Evolutionary conservation across 768 basidiomycete genomes (phyloP), one percentile per base, ranked within the genome.

Genomic region (Trametes elegans): DNA sequence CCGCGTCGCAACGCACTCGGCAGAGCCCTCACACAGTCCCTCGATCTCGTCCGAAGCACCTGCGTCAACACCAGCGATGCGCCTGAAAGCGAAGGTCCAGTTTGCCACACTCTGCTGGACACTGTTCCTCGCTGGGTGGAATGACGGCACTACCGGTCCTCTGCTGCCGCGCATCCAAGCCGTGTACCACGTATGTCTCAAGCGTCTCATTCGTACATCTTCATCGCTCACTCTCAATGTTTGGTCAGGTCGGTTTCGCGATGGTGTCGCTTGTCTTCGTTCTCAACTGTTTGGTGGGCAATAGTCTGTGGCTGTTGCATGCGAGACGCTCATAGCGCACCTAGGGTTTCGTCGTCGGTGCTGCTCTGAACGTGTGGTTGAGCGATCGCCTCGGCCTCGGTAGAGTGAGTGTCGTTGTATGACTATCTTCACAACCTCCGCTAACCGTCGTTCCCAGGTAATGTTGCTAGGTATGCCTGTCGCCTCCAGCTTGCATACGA

Each of bases 91-190:
- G n/a, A 31, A 24, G 28, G 16, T 43, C 7, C 41, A 43, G 23
- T 52, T 43, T 35, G 59, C 68, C n/a, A 67, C 83, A 1, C 68
- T 84, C 28, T 85, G 82, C 58, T 81, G 74, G 71, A 70, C 75
- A 10, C 45, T 85, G 44, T 83, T 85, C 57, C 69, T 88, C 5
- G 76, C 77, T 16, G 90, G 90, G n/a, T 92, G 88, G 88, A 89
- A 86, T 61, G 90, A 90, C 67, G 85, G 83, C 9, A 78, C 83
- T 0, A 80, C 80, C 13, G 90, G 90, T 4, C 88, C 90, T 1
- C 69, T 93, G 16, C 69, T 93, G 7, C 90, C 88, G 0, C 75
- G 82, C 7, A 83, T 93, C 34, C 88, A 88, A 64, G 66, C 69
- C 3, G 76, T 79, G 65, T 80, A 79, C 64, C 70, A 72, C 60